Conservation (phyloP, 106 monocot species). For the Phalaenopsis aphrodite region DNA sequence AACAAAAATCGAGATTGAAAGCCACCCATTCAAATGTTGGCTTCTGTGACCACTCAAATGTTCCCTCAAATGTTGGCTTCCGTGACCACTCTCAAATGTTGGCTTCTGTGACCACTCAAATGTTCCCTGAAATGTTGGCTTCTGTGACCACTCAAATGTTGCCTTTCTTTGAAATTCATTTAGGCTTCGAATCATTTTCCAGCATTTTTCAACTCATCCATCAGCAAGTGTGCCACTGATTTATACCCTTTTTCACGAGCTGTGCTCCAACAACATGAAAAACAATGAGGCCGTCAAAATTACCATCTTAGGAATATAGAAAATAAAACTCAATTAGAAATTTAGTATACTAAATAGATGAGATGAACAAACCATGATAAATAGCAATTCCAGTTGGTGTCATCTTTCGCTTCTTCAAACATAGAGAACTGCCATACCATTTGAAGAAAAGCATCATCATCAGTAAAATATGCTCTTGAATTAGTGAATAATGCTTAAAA, state of each 20-base stretch:
- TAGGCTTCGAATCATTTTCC: background rate
- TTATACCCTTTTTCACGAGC: conserved; percentile 41
- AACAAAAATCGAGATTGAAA: too few species aligned
- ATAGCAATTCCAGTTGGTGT: conserved; percentile 56
- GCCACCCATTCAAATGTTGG: background rate
- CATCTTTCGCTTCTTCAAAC: conserved; percentile 59
- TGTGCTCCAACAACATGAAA: conserved; percentile 8
- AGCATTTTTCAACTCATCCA: conserved; percentile 41
- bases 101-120: background rate
- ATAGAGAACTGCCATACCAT: conserved; percentile 32
- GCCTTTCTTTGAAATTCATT: background rate
- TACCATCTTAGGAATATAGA: background rate
- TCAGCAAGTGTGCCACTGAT: conserved; percentile 60
- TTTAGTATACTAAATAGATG: background rate
- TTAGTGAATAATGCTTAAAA: too few species aligned
- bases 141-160: background rate
- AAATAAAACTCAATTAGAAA: background rate
- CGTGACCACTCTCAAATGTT: background rate
- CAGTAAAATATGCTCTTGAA: background rate
- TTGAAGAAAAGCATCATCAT: background rate
- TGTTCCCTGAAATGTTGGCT: too few species aligned
- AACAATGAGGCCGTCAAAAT: background rate
- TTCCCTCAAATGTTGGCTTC: too few species aligned
- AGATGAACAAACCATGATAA: conserved; percentile 31
- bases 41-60: background rate